These are phyloP conservation scores for slime mould (Dictyostelium discoideum) DNA, from an alignment of 78 protist species.

Conservation along the genomic window DNA sequence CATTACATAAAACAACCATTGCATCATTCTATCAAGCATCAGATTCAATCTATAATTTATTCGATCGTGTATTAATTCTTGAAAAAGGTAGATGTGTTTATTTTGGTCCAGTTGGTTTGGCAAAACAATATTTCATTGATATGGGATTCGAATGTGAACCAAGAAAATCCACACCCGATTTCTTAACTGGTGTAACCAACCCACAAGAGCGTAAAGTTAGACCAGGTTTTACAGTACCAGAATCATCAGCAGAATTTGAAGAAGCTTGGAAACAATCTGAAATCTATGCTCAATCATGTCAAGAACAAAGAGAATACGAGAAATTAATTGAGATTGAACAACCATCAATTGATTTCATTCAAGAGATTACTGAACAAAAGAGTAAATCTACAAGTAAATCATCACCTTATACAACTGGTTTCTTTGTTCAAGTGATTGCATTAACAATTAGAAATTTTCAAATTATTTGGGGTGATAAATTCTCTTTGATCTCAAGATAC, in stretches of 20 bases:
- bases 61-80: constrained; percentile 27
- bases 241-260: constrained; percentile 43
- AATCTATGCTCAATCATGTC: background rate
- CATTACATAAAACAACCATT: constrained; percentile 40
- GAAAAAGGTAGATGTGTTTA: constrained; percentile 75
- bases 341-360: constrained; percentile 40
- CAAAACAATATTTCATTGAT: constrained; percentile 36
- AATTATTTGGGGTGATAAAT: constrained; percentile 66
- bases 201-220: constrained; percentile 67
- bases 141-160: constrained; percentile 61
- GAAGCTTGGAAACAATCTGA: constrained; percentile 44
- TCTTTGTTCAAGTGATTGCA: constrained; percentile 58
- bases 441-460: constrained; percentile 48
- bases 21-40: constrained; percentile 69
- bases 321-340: constrained; percentile 21
- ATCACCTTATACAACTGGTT: constrained; percentile 29
- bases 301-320: constrained; percentile 13
- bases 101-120: constrained; percentile 28
- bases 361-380: constrained; percentile 40
- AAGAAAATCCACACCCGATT: constrained; percentile 54
- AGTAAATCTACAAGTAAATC: constrained; percentile 13
- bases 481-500: constrained; percentile 35
- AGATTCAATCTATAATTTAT: constrained; percentile 42
- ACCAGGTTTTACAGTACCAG: constrained; percentile 53
- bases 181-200: constrained; percentile 59